Percentiles rank a stretch among this genome's conserved stretches.
Conservation (phyloP, 2,329 filamentous ascomycete genomes). For the Berkeleyomyces rouxiae region DNA sequence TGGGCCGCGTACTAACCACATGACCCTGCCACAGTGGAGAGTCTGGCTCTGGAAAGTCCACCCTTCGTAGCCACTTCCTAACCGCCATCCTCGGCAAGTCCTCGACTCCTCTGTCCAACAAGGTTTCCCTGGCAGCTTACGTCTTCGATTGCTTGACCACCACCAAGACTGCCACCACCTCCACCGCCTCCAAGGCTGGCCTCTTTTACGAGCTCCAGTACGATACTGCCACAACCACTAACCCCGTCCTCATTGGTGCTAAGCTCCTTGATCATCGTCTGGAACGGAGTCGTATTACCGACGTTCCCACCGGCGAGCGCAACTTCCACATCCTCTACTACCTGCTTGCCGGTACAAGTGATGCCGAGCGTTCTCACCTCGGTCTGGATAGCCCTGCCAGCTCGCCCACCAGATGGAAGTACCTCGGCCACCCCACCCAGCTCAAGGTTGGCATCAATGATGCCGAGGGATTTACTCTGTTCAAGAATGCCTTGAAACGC, state of each 20-base stretch:
- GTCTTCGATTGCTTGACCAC: constrained; percentile 93
- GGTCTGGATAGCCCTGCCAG: constrained; percentile 36
- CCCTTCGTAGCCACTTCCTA: constrained; percentile 74
- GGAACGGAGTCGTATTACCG: constrained; percentile 77
- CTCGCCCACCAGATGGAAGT: constrained; percentile 74
- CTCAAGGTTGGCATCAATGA: constrained; percentile 96
- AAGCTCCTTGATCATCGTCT: constrained; percentile 88
- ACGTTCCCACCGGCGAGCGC: constrained; percentile 86
- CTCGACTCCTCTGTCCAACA: constrained; percentile 81
- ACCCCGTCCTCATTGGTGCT: constrained; percentile 77
- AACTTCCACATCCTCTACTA: constrained; percentile 97
- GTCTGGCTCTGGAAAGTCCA: constrained; percentile 92
- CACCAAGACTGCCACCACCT: constrained; percentile 90
- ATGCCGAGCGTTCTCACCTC: constrained; percentile 77
- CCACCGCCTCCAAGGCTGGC: constrained; percentile 87
- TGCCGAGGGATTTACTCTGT: constrained; percentile 85
- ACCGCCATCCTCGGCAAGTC: constrained; percentile 76
- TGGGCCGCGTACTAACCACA: not conserved
- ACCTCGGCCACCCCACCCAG: constrained; percentile 88
- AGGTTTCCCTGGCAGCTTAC: constrained; percentile 83
- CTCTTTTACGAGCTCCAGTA: constrained; percentile 95
- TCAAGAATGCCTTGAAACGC: constrained; percentile 88
- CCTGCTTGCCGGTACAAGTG: constrained; percentile 77
- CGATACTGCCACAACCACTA: constrained; percentile 69
- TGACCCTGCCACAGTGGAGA: constrained; percentile 50